Percentiles rank a stretch among this genome's conserved stretches.
These are phyloP conservation scores for Urochloa ruziziensis DNA, from an alignment of 176 grass and related monocot genomes.

Conservation along the genomic window DNA sequence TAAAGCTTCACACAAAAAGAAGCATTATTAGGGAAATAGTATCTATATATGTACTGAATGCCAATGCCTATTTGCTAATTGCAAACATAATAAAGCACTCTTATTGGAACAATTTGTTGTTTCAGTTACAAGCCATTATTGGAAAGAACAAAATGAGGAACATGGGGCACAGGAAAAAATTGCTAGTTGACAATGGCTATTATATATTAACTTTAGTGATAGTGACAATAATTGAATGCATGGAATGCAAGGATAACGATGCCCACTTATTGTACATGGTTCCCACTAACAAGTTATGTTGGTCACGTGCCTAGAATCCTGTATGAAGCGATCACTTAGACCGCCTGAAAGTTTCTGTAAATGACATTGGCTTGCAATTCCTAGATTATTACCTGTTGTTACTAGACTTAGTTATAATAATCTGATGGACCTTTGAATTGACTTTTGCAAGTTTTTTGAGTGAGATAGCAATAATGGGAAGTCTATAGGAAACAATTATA, in stretches of 20 bases:
- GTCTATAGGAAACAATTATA: background rate
- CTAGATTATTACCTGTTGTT: background rate
- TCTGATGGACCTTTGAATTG: background rate
- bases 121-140: slow-evolving; percentile 1
- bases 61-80: background rate
- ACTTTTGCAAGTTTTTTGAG: background rate
- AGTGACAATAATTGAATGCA: background rate
- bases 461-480: background rate
- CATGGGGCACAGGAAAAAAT: background rate
- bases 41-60: background rate
- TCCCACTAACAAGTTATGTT: background rate
- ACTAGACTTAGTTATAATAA: background rate
- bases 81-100: background rate
- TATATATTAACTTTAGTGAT: background rate
- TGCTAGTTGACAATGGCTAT: background rate
- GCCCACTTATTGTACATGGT: background rate
- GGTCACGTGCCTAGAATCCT: background rate
- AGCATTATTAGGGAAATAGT: background rate
- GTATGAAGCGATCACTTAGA: background rate
- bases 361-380: background rate
- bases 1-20: slow-evolving; percentile 3
- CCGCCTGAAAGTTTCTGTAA: background rate
- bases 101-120: too few species aligned
- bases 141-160: background rate
- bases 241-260: background rate